Percentiles rank a stretch among this genome's conserved stretches.
phyloP scores from a whole-genome alignment of 768 basidiomycete genomes.

The Harrya chromipes region DNA sequence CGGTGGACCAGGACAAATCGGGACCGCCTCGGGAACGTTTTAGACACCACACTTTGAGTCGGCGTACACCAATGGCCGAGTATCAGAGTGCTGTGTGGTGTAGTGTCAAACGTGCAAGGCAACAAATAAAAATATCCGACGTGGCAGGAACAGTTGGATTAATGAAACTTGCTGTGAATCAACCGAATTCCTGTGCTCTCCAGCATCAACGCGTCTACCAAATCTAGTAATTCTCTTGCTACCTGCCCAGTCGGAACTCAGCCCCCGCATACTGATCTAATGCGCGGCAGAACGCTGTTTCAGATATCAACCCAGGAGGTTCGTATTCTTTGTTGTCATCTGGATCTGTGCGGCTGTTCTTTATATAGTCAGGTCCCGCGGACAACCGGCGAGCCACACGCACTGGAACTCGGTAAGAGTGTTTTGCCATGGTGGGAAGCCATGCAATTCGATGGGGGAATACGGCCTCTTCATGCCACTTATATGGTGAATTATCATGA shows the following conservation, averaged over 20 bases:
- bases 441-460: conserved; percentile 61
- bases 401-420: conserved; percentile 78
- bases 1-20: too few species aligned
- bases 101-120: too few species aligned
- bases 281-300: conserved; percentile 61
- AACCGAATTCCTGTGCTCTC: not conserved
- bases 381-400: conserved; percentile 23
- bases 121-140: too few species aligned
- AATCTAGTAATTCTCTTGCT: conserved; percentile 15
- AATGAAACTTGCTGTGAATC: not conserved
- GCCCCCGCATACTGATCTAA: conserved; percentile 70
- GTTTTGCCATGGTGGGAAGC: conserved; percentile 87
- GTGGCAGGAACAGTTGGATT: too few species aligned
- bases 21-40: too few species aligned
- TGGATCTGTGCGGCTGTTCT: conserved; percentile 20
- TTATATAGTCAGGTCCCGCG: conserved; percentile 4
- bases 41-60: too few species aligned
- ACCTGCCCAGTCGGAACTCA: conserved; percentile 79
- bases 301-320: conserved; percentile 38
- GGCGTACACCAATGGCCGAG: too few species aligned
- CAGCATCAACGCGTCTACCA: conserved; percentile 2
- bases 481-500: conserved; percentile 71
- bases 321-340: conserved; percentile 6
- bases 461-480: conserved; percentile 34
- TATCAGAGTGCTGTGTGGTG: too few species aligned